phyloP scores from a whole-genome alignment of 1,139 yeast species.

The Nematodospora anomalae region DNA sequence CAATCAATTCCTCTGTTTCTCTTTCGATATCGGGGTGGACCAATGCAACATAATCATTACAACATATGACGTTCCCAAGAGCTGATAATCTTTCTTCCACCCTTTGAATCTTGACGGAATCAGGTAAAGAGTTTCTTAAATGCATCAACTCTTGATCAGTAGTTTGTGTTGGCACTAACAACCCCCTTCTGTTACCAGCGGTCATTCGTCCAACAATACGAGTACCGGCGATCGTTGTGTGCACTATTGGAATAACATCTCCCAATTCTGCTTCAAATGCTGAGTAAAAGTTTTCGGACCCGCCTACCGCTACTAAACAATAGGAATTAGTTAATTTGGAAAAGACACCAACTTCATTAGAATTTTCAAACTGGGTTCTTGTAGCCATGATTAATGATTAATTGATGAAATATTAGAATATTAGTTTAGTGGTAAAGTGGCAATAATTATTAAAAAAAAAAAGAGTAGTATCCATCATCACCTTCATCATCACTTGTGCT shows the following conservation, averaged over 20 bases:
- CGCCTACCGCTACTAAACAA: conserved; percentile 95
- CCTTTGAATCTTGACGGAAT: conserved; percentile 91
- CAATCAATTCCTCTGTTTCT: conserved; percentile 97
- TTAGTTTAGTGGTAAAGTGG: no score
- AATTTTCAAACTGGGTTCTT: conserved; percentile 83
- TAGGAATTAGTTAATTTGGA: conserved; percentile 95
- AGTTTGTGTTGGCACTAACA: conserved; percentile 95
- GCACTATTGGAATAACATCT: conserved; percentile 93
- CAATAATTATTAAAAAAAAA: no score
- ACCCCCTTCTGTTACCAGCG: conserved; percentile 97
- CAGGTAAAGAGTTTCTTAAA: conserved; percentile 96
- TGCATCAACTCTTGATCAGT: conserved; percentile 99
- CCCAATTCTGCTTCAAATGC: conserved; percentile 98
- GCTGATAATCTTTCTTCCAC: conserved; percentile 98
- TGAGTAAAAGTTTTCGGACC: conserved; percentile 95
- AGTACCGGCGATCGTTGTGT: conserved; percentile 97
- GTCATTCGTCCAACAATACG: conserved; percentile 98
- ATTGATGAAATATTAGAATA: no score
- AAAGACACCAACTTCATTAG: conserved; percentile 98
- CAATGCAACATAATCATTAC: conserved; percentile 97
- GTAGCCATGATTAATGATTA: conserved; percentile 35
- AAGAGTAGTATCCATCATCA: no score
- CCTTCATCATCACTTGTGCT: no score
- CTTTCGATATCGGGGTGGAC: conserved; percentile 99
- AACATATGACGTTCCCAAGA: conserved; percentile 95